Percentiles rank a stretch among this genome's conserved stretches.
These are phyloP conservation scores for Xylaria sp. DNA, from an alignment of 2,329 filamentous ascomycete genomes.

Conservation along the genomic window DNA sequence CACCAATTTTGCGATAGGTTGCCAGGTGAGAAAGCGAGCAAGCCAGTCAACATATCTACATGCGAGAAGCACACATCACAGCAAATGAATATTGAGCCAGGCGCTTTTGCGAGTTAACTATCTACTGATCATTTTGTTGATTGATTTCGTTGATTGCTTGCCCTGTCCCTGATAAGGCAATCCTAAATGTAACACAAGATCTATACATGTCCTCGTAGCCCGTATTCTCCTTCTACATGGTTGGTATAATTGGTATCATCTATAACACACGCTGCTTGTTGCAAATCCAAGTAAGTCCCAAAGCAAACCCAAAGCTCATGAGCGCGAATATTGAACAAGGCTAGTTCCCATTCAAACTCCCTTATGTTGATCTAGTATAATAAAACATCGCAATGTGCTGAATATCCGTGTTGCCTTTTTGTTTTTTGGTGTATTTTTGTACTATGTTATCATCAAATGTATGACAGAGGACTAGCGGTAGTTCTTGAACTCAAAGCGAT, in stretches of 20 bases:
- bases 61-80: slow-evolving; percentile 9
- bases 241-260: slow-evolving; percentile 41
- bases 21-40: background rate
- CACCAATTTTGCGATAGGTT: slow-evolving; percentile 12
- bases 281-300: slow-evolving; percentile 19
- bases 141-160: slow-evolving; percentile 26
- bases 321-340: slow-evolving; percentile 14
- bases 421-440: slow-evolving; percentile 15
- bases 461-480: slow-evolving; percentile 7
- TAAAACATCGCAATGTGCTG: slow-evolving; percentile 23
- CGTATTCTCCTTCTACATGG: slow-evolving; percentile 21
- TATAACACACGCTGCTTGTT: slow-evolving; percentile 28
- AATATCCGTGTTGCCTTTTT: slow-evolving; percentile 4
- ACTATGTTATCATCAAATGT: slow-evolving; percentile 6
- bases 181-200: slow-evolving; percentile 21
- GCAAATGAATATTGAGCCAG: background rate
- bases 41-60: background rate
- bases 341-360: slow-evolving; percentile 20
- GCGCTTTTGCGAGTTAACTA: background rate
- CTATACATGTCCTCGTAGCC: slow-evolving; percentile 27
- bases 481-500: slow-evolving; percentile 51
- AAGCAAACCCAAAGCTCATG: slow-evolving; percentile 18
- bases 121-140: slow-evolving; percentile 20
- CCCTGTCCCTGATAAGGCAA: slow-evolving; percentile 11
- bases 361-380: slow-evolving; percentile 24